Conservation (phyloP, 352 stramenopile genomes). For the Blastocystis hominis region DNA sequence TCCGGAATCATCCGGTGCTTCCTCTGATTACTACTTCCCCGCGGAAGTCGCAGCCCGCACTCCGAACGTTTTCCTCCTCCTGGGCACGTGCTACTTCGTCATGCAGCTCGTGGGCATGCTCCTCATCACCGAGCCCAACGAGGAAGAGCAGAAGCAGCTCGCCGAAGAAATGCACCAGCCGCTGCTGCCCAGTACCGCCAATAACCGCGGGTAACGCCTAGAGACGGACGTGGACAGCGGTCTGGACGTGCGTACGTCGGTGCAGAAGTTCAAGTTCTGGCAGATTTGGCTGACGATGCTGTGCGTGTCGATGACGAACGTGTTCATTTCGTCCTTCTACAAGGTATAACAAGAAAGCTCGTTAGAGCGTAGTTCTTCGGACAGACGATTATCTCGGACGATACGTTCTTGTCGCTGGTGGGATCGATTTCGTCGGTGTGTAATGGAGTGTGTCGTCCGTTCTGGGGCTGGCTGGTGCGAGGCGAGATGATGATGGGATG, state of each 20-base stretch:
- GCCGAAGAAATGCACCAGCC: neutral
- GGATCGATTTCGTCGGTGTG: slow-evolving; percentile 49
- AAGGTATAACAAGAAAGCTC: neutral
- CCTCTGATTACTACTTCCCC: slow-evolving; percentile 51
- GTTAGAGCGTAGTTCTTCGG: slow-evolving; percentile 33
- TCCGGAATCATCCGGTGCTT: neutral
- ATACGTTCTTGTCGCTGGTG: slow-evolving; percentile 10
- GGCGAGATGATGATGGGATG: neutral
- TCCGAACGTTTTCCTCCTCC: slow-evolving; percentile 11
- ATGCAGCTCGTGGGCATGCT: slow-evolving; percentile 29
- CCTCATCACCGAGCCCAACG: slow-evolving; percentile 30
- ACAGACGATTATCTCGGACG: slow-evolving; percentile 34
- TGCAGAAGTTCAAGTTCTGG: slow-evolving; percentile 32
- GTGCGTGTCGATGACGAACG: slow-evolving; percentile 14
- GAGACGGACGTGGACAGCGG: neutral
- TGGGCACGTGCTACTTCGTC: neutral
- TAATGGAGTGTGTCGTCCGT: slow-evolving; percentile 38
- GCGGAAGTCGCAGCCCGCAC: neutral
- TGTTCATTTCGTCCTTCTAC: slow-evolving; percentile 56
- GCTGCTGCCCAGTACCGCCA: neutral
- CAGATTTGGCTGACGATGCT: slow-evolving; percentile 44
- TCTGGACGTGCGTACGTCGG: neutral
- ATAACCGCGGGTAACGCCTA: neutral
- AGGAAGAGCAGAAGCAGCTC: slow-evolving; percentile 17
- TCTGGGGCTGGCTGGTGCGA: slow-evolving; percentile 47